Evolutionary conservation across 2,329 filamentous ascomycete species (phyloP).

Genomic region (Fusarium virguliforme): DNA sequence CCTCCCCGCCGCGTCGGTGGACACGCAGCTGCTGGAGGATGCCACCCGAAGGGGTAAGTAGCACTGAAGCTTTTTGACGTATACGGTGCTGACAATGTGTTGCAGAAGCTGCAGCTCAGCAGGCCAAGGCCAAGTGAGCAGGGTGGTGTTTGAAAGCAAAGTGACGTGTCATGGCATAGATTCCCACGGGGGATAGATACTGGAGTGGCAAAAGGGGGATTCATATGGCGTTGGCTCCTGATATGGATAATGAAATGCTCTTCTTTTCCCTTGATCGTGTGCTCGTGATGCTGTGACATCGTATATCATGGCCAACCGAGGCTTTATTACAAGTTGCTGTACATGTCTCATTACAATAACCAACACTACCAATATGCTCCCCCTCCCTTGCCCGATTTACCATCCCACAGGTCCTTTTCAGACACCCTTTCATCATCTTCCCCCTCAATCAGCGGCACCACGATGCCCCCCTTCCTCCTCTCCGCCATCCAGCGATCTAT

Average conservation of each 20-base stretch:
- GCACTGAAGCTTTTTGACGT: neutral
- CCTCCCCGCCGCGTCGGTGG: constrained; percentile 84
- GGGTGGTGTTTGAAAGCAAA: constrained; percentile 11
- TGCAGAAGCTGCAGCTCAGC: constrained; percentile 71
- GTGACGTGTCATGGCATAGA: constrained; percentile 24
- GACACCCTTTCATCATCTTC: constrained; percentile 53
- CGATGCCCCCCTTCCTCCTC: constrained; percentile 69
- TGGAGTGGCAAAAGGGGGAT: constrained; percentile 42
- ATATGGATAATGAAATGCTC: constrained; percentile 51
- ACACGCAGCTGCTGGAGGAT: constrained; percentile 90
- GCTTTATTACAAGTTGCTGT: constrained; percentile 7
- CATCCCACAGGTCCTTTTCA: constrained; percentile 58
- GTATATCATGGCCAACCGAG: constrained; percentile 1
- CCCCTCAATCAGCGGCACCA: constrained; percentile 62
- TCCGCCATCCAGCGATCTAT: constrained; percentile 75
- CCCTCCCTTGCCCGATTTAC: constrained; percentile 58
- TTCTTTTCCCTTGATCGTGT: constrained; percentile 34
- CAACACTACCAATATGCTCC: constrained; percentile 59
- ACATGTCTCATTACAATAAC: neutral
- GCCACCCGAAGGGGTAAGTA: constrained; percentile 85
- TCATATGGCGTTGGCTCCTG: constrained; percentile 51
- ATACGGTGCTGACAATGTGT: constrained; percentile 31
- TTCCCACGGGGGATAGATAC: constrained; percentile 22
- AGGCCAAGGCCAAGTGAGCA: constrained; percentile 69
- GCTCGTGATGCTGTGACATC: constrained; percentile 7